Base-by-base conservation (phyloP, 495 filamentous ascomycete genomes). In the Baudoinia panamericana region DNA sequence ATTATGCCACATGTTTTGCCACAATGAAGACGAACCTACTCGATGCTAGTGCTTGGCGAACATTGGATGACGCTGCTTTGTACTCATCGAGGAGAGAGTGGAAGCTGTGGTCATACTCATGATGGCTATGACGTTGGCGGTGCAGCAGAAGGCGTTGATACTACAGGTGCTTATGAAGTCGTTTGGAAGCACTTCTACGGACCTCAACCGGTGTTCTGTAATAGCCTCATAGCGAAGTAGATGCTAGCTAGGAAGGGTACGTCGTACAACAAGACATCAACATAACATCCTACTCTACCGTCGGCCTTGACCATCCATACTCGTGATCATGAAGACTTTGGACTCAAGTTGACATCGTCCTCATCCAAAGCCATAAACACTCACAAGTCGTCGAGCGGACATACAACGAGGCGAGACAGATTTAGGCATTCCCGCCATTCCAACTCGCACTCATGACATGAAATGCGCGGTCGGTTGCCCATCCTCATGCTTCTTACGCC, bases 11-110 rank as follows among this genome's bases (percentile, higher is more conserved):
- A 10, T 48, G 43, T 22, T 55, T 55, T 1, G 54, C 52, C n/a
- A 53, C 55, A 1, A 51, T 59, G 5, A 35, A 36, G 30, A 59
- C 56, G 20, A 55, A 55, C 42, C 43, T 59, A 8, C 45, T 59
- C 17, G 50, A 41, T 18, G 34, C 38, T 11, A 45, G 39, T 7
- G 56, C 49, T 7, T 59, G 56, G 54, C 48, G 43, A 12, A 43
- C 33, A 9, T 59, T 57, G 25, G 38, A 38, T 5, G 39, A 50
- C 21, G 26, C 48, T 31, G 50, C 29, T 59, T 57, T 43, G 55
- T 52, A 16, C 56, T 55, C 2, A 51, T 57, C 15, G 41, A 46
- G 27, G 57, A 51, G 36, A 46, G 57, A 12, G 40, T 42, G 6
- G 25, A 39, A 11, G 31, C 47, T 5, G 55, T 60, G 11, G 18